These are phyloP conservation scores for Hemileccinum rubropunctum DNA, from an alignment of 768 basidiomycete genomes.

Conservation along the genomic window DNA sequence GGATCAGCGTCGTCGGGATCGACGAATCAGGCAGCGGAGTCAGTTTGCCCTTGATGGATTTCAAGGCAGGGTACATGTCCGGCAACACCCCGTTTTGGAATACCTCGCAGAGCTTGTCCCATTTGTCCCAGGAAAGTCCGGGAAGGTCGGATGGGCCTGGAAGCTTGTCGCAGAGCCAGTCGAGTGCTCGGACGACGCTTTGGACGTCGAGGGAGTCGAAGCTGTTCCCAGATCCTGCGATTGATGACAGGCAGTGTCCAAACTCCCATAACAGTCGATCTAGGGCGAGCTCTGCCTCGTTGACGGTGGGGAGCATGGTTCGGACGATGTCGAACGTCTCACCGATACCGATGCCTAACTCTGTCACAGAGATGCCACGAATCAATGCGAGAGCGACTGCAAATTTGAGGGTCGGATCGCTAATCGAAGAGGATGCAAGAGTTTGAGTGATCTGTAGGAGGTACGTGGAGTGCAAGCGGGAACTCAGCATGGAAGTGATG, in stretches of 20 bases:
- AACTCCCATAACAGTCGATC: conserved; percentile 35
- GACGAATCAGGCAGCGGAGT: conserved; percentile 25
- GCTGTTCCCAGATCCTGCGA: conserved; percentile 26
- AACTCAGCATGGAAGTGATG: conserved; percentile 47
- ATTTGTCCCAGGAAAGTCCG: conserved; percentile 46
- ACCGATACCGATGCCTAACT: conserved; percentile 16
- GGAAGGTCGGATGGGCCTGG: conserved; percentile 45
- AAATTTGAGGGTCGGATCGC: conserved; percentile 31
- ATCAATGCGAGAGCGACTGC: conserved; percentile 33
- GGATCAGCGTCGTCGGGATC: conserved; percentile 31
- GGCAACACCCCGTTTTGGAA: conserved; percentile 28
- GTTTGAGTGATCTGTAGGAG: conserved; percentile 41
- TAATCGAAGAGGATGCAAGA: conserved; percentile 25
- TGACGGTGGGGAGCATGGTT: conserved; percentile 24
- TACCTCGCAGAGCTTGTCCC: conserved; percentile 44
- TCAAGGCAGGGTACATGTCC: conserved; percentile 30
- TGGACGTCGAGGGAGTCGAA: conserved; percentile 33
- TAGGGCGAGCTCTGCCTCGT: conserved; percentile 21
- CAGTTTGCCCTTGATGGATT: conserved; percentile 32
- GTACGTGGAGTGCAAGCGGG: conserved; percentile 43
- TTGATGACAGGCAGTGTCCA: conserved; percentile 33
- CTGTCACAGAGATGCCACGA: conserved; percentile 27
- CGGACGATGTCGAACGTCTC: conserved; percentile 27
- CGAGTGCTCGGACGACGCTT: conserved; percentile 45
- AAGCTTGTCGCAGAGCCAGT: conserved; percentile 52